Conservation (phyloP, 1,284 basidiomycete genomes). For the Malassezia japonica region DNA sequence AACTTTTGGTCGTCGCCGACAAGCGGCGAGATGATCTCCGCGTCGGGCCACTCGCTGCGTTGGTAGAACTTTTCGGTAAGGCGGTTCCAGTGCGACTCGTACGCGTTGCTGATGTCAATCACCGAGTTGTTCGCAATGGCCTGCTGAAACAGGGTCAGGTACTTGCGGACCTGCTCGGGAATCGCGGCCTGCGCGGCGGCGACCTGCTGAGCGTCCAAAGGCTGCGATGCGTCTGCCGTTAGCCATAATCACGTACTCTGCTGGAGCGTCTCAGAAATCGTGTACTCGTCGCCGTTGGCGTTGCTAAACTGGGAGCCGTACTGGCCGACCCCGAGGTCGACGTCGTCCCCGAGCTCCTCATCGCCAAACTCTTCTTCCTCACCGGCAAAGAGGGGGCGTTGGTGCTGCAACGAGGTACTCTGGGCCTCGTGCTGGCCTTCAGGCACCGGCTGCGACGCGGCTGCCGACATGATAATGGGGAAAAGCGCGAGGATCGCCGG, state of each 20-base stretch:
- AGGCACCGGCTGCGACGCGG: neutral
- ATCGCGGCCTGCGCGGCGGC: constrained; percentile 39
- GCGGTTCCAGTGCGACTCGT: constrained; percentile 92
- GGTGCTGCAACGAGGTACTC: constrained; percentile 10
- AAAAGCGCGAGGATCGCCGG: no score
- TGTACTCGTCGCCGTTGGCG: constrained; percentile 14
- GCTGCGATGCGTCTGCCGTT: constrained; percentile 20
- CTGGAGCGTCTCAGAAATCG: neutral
- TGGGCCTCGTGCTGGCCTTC: neutral
- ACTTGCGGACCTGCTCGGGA: constrained; percentile 46
- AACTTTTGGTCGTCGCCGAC: constrained; percentile 58
- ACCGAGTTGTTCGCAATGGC: constrained; percentile 41
- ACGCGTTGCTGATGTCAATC: constrained; percentile 72
- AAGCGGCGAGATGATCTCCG: constrained; percentile 83
- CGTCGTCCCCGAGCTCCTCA: constrained; percentile 31
- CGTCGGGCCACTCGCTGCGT: constrained; percentile 92
- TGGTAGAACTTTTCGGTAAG: constrained; percentile 91
- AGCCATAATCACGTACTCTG: neutral
- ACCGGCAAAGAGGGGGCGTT: constrained; percentile 28
- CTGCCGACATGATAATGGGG: neutral
- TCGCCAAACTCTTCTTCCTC: constrained; percentile 29
- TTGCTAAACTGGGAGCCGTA: constrained; percentile 16
- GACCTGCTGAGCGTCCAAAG: constrained; percentile 25
- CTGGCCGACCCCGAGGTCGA: constrained; percentile 28
- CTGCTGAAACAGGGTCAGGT: constrained; percentile 44